Percentiles rank a stretch among this genome's conserved stretches.
phyloP scores from a whole-genome alignment of 495 filamentous ascomycete genomes.

The Penicillium flavigenum region DNA sequence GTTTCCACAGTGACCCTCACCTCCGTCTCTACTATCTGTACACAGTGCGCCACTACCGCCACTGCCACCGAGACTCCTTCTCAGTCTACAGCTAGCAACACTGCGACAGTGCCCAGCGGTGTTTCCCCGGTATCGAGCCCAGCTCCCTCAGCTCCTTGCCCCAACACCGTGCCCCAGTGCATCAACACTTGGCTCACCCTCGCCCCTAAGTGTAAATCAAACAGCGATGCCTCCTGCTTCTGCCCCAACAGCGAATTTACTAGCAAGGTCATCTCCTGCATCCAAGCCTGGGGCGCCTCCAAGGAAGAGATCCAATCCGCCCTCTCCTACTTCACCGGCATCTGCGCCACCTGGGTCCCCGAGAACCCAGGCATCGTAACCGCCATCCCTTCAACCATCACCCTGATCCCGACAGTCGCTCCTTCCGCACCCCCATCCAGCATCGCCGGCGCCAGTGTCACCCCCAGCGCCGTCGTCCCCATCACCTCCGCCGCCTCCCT shows the following conservation, averaged over 20 bases:
- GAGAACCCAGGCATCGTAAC: conserved; percentile 85
- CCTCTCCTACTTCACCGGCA: conserved; percentile 83
- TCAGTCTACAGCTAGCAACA: conserved; percentile 7
- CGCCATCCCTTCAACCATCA: conserved; percentile 60
- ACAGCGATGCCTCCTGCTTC: conserved; percentile 82
- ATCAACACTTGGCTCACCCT: conserved; percentile 86
- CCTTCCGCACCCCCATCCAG: conserved; percentile 19
- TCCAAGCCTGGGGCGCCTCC: conserved; percentile 70
- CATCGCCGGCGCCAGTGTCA: conserved; percentile 24
- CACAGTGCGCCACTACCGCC: conserved; percentile 25
- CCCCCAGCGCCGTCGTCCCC: conserved; percentile 24
- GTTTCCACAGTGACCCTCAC: conserved; percentile 40
- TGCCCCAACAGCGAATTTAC: conserved; percentile 78
- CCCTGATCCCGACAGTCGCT: conserved; percentile 47
- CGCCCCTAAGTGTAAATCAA: conserved; percentile 72
- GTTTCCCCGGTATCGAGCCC: conserved; percentile 24
- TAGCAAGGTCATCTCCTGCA: conserved; percentile 75
- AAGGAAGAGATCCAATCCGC: conserved; percentile 66
- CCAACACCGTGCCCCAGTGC: conserved; percentile 77
- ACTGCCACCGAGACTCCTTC: neutral
- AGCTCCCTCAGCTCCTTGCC: conserved; percentile 52
- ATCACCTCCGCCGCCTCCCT: conserved; percentile 37
- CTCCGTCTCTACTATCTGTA: conserved; percentile 41
- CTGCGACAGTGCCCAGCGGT: conserved; percentile 13
- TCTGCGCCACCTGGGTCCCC: conserved; percentile 74